Base-by-base conservation (phyloP, 179 eudicot genomes). In the Actinidia chinensis region DNA sequence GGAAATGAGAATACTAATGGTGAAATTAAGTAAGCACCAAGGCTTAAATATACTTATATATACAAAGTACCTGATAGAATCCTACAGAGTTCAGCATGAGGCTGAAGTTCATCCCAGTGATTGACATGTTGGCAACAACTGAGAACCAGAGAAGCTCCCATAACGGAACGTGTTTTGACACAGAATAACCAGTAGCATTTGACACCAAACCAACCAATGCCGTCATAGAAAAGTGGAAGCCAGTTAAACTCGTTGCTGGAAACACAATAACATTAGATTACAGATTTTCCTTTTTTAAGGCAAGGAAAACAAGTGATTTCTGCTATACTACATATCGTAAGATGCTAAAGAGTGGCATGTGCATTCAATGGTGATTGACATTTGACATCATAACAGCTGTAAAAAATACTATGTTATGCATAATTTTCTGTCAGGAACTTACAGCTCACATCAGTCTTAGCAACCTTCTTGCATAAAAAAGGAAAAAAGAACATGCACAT, bases 141-240 rank as follows among this genome's bases (percentile, higher is more conserved):
- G 95, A 91, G 78, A 91, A 91, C 95, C 92, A 91, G 69, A 91
- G 80, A 9, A 91, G 92, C 84, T 91, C 95, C 95, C 95, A 91
- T 51, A 86, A 66, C 56, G 95, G 95, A 70, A 91, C 89, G 59
- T 87, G 92, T 82, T 91, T 91, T 8, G 95, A 87, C 36, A 82
- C 85, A 42, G 92, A 89, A 55, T 83, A 84, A n/a, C 95, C 95
- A 10, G 95, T 82, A 13, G 95, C 91, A 82, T 91, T 91, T 36
- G 95, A 91, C 60, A 89, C 83, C 69, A 86, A 66, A 43, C 95
- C 95, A 76, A 91, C 92, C 72, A 91, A 76, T 25, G 95, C 95
- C 80, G 95, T 91, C 20, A 88, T 88, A 56, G 85, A 85, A 84
- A 90, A 90, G 77, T 90, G 93, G 69, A 87, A 90, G 55, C 91